phyloP scores from a whole-genome alignment of 805 yeast genomes.

The Ogataea corticis region DNA sequence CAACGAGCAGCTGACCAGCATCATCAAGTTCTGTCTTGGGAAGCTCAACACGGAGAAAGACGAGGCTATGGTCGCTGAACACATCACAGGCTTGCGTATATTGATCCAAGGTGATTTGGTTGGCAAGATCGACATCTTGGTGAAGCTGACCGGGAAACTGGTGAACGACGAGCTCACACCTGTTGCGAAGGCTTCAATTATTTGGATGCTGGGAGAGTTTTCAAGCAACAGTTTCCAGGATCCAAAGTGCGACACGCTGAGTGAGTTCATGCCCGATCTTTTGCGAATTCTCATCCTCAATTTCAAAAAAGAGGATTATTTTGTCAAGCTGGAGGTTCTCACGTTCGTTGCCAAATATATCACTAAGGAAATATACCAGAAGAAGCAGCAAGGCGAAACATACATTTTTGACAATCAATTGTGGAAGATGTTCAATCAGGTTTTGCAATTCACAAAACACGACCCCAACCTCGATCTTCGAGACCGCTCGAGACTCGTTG shows the following conservation, averaged over 20 bases:
- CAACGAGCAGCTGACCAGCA: conserved; percentile 48
- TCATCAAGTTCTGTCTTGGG: conserved; percentile 64
- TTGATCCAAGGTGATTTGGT: conserved; percentile 64
- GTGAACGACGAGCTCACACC: conserved; percentile 21
- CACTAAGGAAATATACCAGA: conserved; percentile 52
- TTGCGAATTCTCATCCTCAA: conserved; percentile 55
- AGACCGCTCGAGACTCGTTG: conserved; percentile 78
- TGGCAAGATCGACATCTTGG: conserved; percentile 54
- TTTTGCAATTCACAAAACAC: conserved; percentile 64
- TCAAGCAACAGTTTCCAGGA: conserved; percentile 30
- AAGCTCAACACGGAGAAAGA: conserved; percentile 32
- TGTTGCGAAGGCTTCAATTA: conserved; percentile 73
- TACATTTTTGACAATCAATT: conserved; percentile 40
- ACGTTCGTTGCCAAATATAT: conserved; percentile 72
- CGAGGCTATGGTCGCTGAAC: conserved; percentile 53
- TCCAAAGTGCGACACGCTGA: conserved; percentile 20
- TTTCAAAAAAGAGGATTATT: conserved; percentile 54
- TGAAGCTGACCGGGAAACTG: conserved; percentile 42
- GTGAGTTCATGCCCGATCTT: conserved; percentile 69
- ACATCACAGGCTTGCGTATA: conserved; percentile 69
- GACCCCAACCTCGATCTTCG: conserved; percentile 78
- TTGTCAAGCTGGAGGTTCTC: conserved; percentile 70
- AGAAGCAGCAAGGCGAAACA: conserved; percentile 29
- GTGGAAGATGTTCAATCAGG: conserved; percentile 58
- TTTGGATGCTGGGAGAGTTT: conserved; percentile 92